phyloP scores from a whole-genome alignment of 257 asterid species.

The Solanum ahanhuiri region DNA sequence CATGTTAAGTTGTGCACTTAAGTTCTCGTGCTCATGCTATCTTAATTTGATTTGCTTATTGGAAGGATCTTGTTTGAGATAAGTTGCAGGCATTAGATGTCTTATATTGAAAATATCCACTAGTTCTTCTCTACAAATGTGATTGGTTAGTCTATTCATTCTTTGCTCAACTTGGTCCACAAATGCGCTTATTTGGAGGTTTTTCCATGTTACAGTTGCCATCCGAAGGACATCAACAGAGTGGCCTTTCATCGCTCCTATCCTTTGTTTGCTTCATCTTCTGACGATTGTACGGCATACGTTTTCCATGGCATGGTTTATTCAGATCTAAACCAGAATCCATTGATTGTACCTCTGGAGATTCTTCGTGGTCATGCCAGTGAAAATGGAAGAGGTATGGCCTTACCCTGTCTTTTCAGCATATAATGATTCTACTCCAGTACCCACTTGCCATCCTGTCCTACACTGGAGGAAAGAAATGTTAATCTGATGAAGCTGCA shows the following conservation, averaged over 20 bases:
- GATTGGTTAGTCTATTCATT: not conserved
- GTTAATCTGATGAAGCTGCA: not conserved
- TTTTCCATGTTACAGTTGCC: slow-evolving; percentile 46
- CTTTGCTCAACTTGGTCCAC: not conserved
- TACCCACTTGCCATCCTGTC: not conserved
- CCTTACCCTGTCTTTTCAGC: not conserved
- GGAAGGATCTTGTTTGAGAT: not conserved
- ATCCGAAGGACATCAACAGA: slow-evolving; percentile 61
- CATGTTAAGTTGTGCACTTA: not conserved
- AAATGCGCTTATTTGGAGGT: not conserved
- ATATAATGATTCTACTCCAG: not conserved
- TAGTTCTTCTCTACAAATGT: not conserved
- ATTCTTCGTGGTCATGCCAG: slow-evolving; percentile 81
- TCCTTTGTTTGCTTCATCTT: slow-evolving; percentile 85
- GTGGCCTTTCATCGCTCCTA: slow-evolving; percentile 85
- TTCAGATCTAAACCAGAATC: slow-evolving; percentile 86
- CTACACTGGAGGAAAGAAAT: not conserved
- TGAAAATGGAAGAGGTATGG: slow-evolving; percentile 71
- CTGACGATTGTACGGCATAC: slow-evolving; percentile 86
- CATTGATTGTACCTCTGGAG: slow-evolving; percentile 75
- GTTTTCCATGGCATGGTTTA: slow-evolving; percentile 92
- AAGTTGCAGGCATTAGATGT: not conserved
- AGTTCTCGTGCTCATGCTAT: not conserved
- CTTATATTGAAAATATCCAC: not conserved
- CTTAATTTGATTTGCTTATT: not conserved